A percentile compares a stretch with the other conserved stretches of the same genome.
These are phyloP conservation scores for Cryomyces minteri DNA, from an alignment of 495 filamentous ascomycete species.

Conservation along the genomic window DNA sequence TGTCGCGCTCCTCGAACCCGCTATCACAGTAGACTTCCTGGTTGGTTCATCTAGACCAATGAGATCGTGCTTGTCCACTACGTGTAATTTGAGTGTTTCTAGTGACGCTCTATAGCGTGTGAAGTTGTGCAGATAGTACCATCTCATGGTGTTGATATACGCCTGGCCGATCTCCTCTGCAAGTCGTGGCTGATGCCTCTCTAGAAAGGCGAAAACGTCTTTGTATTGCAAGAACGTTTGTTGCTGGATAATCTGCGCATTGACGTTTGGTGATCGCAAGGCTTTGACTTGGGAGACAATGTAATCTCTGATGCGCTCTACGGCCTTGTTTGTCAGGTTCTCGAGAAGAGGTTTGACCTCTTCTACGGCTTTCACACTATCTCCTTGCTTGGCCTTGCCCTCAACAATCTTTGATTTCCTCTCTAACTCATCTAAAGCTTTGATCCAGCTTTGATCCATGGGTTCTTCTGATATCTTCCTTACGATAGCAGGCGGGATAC, in stretches of 20 bases:
- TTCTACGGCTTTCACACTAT: slow-evolving; percentile 50
- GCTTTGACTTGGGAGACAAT: slow-evolving; percentile 87
- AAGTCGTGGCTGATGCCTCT: slow-evolving; percentile 55
- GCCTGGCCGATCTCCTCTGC: slow-evolving; percentile 81
- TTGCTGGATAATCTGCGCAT: slow-evolving; percentile 90
- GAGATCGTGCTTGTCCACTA: slow-evolving; percentile 67
- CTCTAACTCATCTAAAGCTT: slow-evolving; percentile 69
- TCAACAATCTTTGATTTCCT: slow-evolving; percentile 55
- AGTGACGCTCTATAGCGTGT: slow-evolving; percentile 70
- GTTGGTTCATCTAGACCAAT: slow-evolving; percentile 51
- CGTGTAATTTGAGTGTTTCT: slow-evolving; percentile 65
- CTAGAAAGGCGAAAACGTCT: slow-evolving; percentile 70
- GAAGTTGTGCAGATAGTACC: slow-evolving; percentile 92
- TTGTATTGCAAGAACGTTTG: slow-evolving; percentile 73
- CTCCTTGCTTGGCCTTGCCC: slow-evolving; percentile 36
- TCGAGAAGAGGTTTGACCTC: slow-evolving; percentile 75
- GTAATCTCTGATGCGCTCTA: slow-evolving; percentile 86
- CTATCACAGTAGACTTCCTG: slow-evolving; percentile 4
- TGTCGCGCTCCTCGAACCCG: slow-evolving; percentile 21
- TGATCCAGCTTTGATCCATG: slow-evolving; percentile 82
- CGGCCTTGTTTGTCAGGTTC: slow-evolving; percentile 73
- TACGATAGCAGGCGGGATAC: slow-evolving; percentile 64
- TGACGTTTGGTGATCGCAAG: slow-evolving; percentile 80
- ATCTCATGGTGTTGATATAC: slow-evolving; percentile 96
- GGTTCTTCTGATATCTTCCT: slow-evolving; percentile 69